Conservation (phyloP, 2,329 filamentous ascomycete species). For the Colletotrichum abscissum region DNA sequence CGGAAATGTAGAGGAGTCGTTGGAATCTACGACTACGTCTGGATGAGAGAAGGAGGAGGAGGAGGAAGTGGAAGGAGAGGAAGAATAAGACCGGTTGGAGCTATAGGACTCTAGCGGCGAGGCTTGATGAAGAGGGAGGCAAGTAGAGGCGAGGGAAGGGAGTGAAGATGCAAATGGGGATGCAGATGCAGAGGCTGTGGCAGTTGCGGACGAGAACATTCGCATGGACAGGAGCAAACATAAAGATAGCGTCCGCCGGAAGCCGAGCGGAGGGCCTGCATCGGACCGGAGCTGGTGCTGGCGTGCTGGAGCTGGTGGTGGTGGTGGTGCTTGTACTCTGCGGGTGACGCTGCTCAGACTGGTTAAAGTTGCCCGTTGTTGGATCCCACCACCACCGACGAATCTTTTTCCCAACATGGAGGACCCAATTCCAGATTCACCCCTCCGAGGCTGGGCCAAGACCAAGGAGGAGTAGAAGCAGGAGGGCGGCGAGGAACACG, state of each 20-base stretch:
- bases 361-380: constrained; percentile 22
- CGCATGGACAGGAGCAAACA: constrained; percentile 23
- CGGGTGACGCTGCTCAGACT: constrained; percentile 18
- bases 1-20: not conserved
- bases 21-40: constrained; percentile 3
- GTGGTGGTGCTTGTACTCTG: no score
- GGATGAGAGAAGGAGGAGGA: not conserved
- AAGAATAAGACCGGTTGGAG: not conserved
- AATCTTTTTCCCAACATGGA: constrained; percentile 19
- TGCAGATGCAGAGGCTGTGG: not conserved
- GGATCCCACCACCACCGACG: constrained; percentile 1
- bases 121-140: constrained; percentile 2
- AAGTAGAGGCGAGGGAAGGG: constrained; percentile 20
- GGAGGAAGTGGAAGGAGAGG: not conserved
- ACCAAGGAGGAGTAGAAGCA: not conserved
- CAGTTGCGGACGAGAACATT: constrained; percentile 15
- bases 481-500: not conserved
- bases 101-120: constrained; percentile 8
- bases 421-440: not conserved
- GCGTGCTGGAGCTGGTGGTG: not conserved
- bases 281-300: constrained; percentile 15
- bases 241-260: constrained; percentile 26
- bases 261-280: constrained; percentile 30
- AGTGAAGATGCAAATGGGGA: constrained; percentile 6
- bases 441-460: not conserved